Conservation (phyloP, 2,329 filamentous ascomycete genomes). For the Aspergillus sp. region DNA sequence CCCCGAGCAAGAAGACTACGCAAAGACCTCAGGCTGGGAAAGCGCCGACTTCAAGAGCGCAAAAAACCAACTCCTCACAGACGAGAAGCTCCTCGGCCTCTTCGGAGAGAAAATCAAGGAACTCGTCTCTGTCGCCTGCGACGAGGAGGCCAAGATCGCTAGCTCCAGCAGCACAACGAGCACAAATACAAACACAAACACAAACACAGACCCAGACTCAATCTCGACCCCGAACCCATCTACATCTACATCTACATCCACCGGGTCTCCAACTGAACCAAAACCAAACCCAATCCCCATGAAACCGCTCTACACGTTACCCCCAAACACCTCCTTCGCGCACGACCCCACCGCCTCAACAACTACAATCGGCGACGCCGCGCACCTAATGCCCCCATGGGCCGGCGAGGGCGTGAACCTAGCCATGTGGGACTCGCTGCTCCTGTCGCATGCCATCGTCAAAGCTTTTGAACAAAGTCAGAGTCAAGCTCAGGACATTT, state of each 20-base stretch:
- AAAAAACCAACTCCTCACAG: not conserved
- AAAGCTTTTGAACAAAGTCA: not conserved
- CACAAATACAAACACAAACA: too few relatives aligned
- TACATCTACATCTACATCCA: too few relatives aligned
- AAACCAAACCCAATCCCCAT: not conserved
- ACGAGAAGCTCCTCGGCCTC: not conserved
- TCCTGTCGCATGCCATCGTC: conserved; percentile 19
- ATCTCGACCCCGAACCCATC: too few relatives aligned
- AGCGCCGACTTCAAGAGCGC: not conserved
- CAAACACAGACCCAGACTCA: too few relatives aligned
- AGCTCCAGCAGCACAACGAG: too few relatives aligned
- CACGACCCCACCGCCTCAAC: conserved; percentile 12
- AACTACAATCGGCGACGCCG: conserved; percentile 32
- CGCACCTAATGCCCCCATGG: conserved; percentile 33
- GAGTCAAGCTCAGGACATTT: not conserved
- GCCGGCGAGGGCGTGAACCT: conserved; percentile 32
- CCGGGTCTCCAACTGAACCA: too few relatives aligned
- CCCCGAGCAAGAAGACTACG: conserved; percentile 4
- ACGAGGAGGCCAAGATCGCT: conserved; percentile 7
- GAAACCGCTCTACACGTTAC: conserved; percentile 24
- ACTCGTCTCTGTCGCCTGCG: conserved; percentile 22
- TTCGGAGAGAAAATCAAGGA: conserved; percentile 16
- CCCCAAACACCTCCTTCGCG: conserved; percentile 19
- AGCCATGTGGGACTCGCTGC: conserved; percentile 27
- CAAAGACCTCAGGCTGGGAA: not conserved